Evolutionary conservation across 129 eudicot species (phyloP), one percentile per base, ranked within the genome.

Genomic region (Tagetes patula): DNA sequence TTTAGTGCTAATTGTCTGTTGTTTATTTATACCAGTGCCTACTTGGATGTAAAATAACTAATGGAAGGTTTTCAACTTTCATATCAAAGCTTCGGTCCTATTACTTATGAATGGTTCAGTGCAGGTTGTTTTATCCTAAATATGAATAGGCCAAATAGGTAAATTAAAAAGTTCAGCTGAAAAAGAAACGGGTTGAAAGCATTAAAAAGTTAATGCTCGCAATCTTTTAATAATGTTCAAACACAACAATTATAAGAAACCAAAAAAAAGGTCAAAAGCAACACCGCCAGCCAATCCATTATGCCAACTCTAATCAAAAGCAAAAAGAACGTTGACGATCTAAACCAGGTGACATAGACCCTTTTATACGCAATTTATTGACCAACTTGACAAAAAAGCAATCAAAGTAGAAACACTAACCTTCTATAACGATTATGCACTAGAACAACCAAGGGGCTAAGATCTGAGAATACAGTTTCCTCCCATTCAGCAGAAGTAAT

Each of bases 351-450:
- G n/a, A n/a, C n/a, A 58, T 8, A 32, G 39, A 8, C 39, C 64
- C 5, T 58, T 58, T 32, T 58, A 58, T 39, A 58, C 32, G 64
- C 64, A 9, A 31, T 58, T 30, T 58, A 6, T 14, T n/a, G 0
- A 31, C 13, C 64, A 58, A 58, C 40, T 32, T 32, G 64, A 32
- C 2, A 3, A 32, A 8, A 33, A 30, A 77, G 8, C 31, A 47
- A 38, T 3, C 6, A 66, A 41, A 2, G 33, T 3, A 5, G 0
- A 52, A 39, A 74, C 9, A 61, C 82, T 83, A 52, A 89, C 98
- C 98, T 90, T 86, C 80, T 87, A 65, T 94, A 94, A 56, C 98
- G 97, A 68, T 94, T 90, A 82, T 94, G 98, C 14, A 94, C 97
- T 48, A 94, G 95, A 77, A 94, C 84, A 65, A 90, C 73, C 59